Evolutionary conservation across 192 early-diverging fungal species (phyloP).

Genomic region (Obelidium mucronatum): DNA sequence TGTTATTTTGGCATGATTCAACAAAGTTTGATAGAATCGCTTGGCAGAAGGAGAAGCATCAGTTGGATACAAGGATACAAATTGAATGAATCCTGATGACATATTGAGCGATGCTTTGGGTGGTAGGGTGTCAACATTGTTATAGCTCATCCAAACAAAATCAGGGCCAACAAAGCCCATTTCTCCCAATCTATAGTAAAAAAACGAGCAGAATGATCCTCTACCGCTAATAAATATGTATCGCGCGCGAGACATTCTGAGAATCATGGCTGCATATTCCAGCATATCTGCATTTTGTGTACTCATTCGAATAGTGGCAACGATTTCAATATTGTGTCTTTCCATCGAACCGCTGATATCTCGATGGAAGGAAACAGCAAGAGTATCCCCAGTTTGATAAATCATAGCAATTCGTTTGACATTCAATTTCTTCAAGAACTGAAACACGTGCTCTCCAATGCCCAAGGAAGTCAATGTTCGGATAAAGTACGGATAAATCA

Average conservation of each 20-base stretch:
- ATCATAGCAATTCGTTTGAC: conserved; percentile 3
- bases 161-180: background rate
- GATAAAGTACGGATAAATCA: background rate
- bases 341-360: conserved; percentile 1
- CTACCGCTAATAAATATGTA: background rate
- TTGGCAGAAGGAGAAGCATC: background rate
- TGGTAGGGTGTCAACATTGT: background rate
- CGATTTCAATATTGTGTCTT: background rate
- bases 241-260: background rate
- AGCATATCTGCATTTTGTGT: background rate
- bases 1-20: background rate
- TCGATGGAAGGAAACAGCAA: too few species aligned
- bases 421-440: background rate
- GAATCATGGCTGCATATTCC: background rate
- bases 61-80: background rate
- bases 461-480: background rate
- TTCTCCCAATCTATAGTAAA: background rate
- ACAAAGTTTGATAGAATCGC: background rate
- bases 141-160: background rate
- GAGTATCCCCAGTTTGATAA: background rate
- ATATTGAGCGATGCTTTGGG: background rate
- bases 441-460: background rate
- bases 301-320: background rate
- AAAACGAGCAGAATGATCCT: background rate
- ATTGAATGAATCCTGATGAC: background rate